phyloP scores from a whole-genome alignment of 2,329 filamentous ascomycete species.

The Phaeosphaeriaceae sp. region DNA sequence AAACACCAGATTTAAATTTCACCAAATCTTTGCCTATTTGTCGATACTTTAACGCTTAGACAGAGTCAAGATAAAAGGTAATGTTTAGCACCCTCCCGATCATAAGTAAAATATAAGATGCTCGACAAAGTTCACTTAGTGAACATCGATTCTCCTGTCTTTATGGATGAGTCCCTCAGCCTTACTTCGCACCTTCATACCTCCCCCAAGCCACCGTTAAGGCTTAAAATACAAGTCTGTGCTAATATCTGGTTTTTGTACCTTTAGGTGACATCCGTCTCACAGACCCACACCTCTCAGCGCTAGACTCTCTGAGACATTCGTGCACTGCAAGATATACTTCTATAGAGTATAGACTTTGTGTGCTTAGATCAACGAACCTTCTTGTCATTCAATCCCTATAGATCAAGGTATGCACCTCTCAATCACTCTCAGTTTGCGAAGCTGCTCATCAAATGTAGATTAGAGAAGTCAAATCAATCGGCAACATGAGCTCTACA shows the following conservation, averaged over 20 bases:
- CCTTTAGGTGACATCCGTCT: slow-evolving; percentile 18
- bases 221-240: slow-evolving; percentile 3
- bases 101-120: no score
- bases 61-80: no score
- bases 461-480: slow-evolving; percentile 3
- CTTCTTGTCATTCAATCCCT: not conserved
- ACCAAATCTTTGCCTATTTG: no score
- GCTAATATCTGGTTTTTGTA: slow-evolving; percentile 17
- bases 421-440: not conserved
- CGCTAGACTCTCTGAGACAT: slow-evolving; percentile 15
- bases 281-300: slow-evolving; percentile 5
- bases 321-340: slow-evolving; percentile 12
- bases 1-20: no score
- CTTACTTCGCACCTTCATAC: no score
- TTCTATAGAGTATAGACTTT: slow-evolving; percentile 16
- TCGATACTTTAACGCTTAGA: no score
- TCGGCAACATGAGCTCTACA: slow-evolving; percentile 32
- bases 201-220: no score
- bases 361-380: slow-evolving; percentile 8
- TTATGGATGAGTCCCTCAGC: no score
- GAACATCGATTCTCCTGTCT: no score
- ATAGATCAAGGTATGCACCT: slow-evolving; percentile 21
- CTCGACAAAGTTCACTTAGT: no score
- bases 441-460: not conserved
- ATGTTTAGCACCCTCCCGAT: no score